Percentiles rank a stretch among this genome's conserved stretches.
Conservation (phyloP, 768 basidiomycete genomes). For the Tephrocybe rancida region DNA sequence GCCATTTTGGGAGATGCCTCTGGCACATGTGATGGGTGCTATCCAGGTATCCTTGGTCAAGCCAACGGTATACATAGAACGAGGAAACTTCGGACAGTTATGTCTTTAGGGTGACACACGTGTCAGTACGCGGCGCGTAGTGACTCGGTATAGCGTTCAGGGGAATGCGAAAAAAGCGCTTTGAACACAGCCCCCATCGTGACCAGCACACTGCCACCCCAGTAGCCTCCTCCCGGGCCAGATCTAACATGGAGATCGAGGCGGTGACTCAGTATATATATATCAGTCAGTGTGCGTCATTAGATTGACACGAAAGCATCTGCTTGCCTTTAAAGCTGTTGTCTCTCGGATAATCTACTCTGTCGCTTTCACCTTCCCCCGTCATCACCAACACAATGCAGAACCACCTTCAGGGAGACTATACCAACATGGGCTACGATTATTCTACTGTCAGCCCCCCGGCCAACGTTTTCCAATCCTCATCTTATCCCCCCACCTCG, state of each 20-base stretch:
- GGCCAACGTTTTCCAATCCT: constrained; percentile 16
- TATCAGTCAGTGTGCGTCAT: constrained; percentile 8
- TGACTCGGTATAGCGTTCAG: constrained; percentile 18
- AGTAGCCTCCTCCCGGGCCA: background rate
- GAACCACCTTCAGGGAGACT: constrained; percentile 19
- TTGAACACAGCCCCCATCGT: background rate
- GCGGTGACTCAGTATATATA: constrained; percentile 14
- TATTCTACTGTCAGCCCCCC: constrained; percentile 16
- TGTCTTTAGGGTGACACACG: constrained; percentile 11
- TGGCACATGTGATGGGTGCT: constrained; percentile 1
- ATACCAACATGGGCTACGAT: constrained; percentile 21
- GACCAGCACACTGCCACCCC: constrained; percentile 6
- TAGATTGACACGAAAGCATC: background rate
- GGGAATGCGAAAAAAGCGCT: background rate
- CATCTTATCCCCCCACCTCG: constrained; percentile 11
- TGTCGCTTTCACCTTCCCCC: background rate
- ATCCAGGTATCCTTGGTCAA: constrained; percentile 3
- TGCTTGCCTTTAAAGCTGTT: constrained; percentile 1
- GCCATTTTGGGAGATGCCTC: constrained; percentile 3
- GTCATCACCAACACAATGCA: constrained; percentile 21
- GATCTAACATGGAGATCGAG: background rate
- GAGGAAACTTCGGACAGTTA: constrained; percentile 1
- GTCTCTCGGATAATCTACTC: background rate
- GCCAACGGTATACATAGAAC: background rate
- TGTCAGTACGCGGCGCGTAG: constrained; percentile 2